Conservation (phyloP, 306 rosid genomes). For the Cucurbita pepo region DNA sequence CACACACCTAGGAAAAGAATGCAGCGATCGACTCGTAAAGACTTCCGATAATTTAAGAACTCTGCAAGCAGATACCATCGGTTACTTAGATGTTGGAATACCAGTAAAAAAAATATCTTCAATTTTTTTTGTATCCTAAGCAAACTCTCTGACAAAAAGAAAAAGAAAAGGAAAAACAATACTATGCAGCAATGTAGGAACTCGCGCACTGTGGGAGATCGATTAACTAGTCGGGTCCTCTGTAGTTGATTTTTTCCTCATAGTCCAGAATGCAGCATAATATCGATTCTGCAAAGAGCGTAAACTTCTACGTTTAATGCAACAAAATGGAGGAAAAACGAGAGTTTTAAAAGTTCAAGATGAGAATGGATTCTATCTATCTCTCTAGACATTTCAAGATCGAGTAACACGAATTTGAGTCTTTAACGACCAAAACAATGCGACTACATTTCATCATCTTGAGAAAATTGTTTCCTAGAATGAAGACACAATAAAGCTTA, state of each 20-base stretch:
- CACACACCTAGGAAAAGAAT: not conserved
- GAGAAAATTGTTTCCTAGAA: too few species aligned
- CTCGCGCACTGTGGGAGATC: not conserved
- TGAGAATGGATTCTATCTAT: too few species aligned
- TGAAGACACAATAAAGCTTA: slow-evolving; percentile 20
- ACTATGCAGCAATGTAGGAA: not conserved
- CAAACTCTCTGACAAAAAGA: not conserved
- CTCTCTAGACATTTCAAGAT: not conserved
- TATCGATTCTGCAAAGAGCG: slow-evolving; percentile 61
- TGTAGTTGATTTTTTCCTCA: slow-evolving; percentile 45
- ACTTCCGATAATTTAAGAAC: not conserved
- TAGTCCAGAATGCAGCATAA: slow-evolving; percentile 79
- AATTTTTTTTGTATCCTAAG: not conserved
- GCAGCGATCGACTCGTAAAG: not conserved
- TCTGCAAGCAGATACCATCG: not conserved
- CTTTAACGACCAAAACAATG: not conserved
- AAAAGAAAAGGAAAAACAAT: not conserved
- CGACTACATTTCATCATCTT: not conserved
- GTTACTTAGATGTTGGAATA: not conserved
- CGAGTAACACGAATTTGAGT: not conserved
- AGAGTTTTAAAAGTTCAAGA: not conserved
- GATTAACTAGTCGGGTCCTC: not conserved
- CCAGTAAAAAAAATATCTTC: not conserved
- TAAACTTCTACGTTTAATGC: slow-evolving; percentile 1
- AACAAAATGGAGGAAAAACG: not conserved